A percentile compares a stretch with the other conserved stretches of the same genome.
phyloP scores from a whole-genome alignment of 345 rosid genomes.

The Linum tenue region DNA sequence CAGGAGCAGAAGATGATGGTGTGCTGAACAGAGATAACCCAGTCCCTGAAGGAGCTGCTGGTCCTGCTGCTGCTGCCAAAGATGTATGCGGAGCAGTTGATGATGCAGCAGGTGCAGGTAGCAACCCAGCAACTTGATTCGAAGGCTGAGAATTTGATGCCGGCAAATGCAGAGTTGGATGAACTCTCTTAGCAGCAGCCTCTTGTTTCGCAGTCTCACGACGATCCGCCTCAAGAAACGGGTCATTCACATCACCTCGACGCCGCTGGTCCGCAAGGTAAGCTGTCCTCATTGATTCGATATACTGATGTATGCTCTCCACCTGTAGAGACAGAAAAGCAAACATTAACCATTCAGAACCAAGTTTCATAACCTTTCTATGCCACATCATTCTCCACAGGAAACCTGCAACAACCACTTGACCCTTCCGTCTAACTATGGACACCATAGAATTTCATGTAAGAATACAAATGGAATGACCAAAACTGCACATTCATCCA shows the following conservation, averaged over 20 bases:
- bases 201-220: slow-evolving; percentile 92
- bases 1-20: slow-evolving; percentile 44
- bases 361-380: background rate
- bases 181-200: slow-evolving; percentile 93
- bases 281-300: slow-evolving; percentile 79
- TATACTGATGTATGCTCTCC: slow-evolving; percentile 83
- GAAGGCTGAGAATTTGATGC: slow-evolving; percentile 51
- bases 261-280: slow-evolving; percentile 85
- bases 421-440: background rate
- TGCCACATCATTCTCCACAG: background rate
- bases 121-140: slow-evolving; percentile 56
- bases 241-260: slow-evolving; percentile 69
- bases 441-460: background rate
- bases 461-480: too few species aligned
- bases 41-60: slow-evolving; percentile 52
- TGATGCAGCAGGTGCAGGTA: slow-evolving; percentile 33
- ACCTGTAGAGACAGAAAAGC: slow-evolving; percentile 31
- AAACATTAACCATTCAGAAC: background rate
- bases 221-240: slow-evolving; percentile 95
- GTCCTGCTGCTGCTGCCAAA: slow-evolving; percentile 20
- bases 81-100: slow-evolving; percentile 42
- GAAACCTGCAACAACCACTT: too few species aligned
- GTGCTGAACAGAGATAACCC: slow-evolving; percentile 58
- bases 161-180: slow-evolving; percentile 91
- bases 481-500: too few species aligned